Percentiles rank a stretch among this genome's conserved stretches.
Evolutionary conservation across 805 yeast species (phyloP).

Genomic region (Kluyveromyces siamensis): DNA sequence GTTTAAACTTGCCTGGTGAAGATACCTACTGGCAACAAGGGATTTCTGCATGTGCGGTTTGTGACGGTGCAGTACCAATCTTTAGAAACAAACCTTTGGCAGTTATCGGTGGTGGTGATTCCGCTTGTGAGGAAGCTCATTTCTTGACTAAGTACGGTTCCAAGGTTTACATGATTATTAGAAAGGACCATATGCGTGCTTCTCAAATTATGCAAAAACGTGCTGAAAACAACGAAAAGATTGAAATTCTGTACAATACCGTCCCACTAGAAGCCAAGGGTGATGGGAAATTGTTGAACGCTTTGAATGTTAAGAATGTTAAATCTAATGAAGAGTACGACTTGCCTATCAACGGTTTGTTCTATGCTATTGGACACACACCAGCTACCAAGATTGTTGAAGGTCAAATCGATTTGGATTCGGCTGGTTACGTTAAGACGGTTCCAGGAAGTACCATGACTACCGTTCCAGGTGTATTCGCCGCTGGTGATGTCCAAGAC

Average conservation of each 20-base stretch:
- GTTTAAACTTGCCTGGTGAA: constrained; percentile 92
- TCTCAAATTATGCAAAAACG: constrained; percentile 96
- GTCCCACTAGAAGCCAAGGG: constrained; percentile 87
- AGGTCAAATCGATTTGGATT: constrained; percentile 76
- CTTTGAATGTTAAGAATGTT: constrained; percentile 59
- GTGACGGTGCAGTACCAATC: constrained; percentile 99
- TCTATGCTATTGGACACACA: constrained; percentile 95
- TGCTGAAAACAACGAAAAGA: constrained; percentile 71
- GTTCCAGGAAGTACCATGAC: constrained; percentile 84
- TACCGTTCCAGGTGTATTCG: constrained; percentile 83
- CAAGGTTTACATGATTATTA: constrained; percentile 85
- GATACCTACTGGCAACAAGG: constrained; percentile 99
- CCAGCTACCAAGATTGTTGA: constrained; percentile 86
- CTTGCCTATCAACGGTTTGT: constrained; percentile 78
- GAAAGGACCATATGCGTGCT: constrained; percentile 92
- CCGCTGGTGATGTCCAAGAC: constrained; percentile 99
- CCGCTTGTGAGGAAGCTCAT: constrained; percentile 98
- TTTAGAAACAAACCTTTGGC: constrained; percentile 97
- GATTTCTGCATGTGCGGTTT: constrained; percentile 98
- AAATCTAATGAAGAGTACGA: constrained; percentile 61
- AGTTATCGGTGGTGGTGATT: constrained; percentile 98
- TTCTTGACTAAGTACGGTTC: constrained; percentile 97
- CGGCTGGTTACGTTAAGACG: constrained; percentile 80
- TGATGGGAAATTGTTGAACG: constrained; percentile 72
- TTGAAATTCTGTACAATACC: constrained; percentile 83